Evolutionary conservation across 2,329 filamentous ascomycete genomes (phyloP).

Genomic region (Epicoccum sorghinum): DNA sequence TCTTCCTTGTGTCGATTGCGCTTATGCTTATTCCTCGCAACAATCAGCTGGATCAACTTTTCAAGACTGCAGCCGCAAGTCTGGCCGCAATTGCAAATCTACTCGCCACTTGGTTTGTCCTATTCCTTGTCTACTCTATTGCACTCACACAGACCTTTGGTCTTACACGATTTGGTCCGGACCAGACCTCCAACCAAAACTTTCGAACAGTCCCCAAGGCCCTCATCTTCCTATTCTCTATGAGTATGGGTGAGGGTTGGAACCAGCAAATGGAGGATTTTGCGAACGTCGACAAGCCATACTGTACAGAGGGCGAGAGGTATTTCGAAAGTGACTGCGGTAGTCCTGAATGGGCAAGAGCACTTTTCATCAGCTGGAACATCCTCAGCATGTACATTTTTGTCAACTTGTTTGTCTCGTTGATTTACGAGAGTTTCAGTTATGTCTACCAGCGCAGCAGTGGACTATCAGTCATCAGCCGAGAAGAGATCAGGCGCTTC

Average conservation of each 20-base stretch:
- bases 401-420: slow-evolving; percentile 94
- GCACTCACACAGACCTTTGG: slow-evolving; percentile 96
- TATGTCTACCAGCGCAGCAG: slow-evolving; percentile 98
- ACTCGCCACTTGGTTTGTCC: slow-evolving; percentile 93
- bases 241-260: slow-evolving; percentile 95
- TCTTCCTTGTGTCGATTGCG: slow-evolving; percentile 89
- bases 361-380: slow-evolving; percentile 95
- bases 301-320: slow-evolving; percentile 72
- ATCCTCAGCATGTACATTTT: slow-evolving; percentile 99
- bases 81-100: slow-evolving; percentile 88
- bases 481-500: slow-evolving; percentile 94
- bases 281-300: slow-evolving; percentile 76
- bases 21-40: slow-evolving; percentile 93
- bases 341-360: slow-evolving; percentile 84
- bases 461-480: slow-evolving; percentile 85
- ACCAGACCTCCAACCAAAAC: slow-evolving; percentile 81
- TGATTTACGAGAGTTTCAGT: slow-evolving; percentile 99
- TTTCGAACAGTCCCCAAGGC: slow-evolving; percentile 94
- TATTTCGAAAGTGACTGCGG: slow-evolving; percentile 95
- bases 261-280: slow-evolving; percentile 97
- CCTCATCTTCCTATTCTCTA: slow-evolving; percentile 88
- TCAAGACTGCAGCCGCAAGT: slow-evolving; percentile 97
- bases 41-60: slow-evolving; percentile 94
- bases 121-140: slow-evolving; percentile 96
- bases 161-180: slow-evolving; percentile 80